phyloP scores from a whole-genome alignment of 192 early-diverging fungal species.

The Backusella mclennaniae region DNA sequence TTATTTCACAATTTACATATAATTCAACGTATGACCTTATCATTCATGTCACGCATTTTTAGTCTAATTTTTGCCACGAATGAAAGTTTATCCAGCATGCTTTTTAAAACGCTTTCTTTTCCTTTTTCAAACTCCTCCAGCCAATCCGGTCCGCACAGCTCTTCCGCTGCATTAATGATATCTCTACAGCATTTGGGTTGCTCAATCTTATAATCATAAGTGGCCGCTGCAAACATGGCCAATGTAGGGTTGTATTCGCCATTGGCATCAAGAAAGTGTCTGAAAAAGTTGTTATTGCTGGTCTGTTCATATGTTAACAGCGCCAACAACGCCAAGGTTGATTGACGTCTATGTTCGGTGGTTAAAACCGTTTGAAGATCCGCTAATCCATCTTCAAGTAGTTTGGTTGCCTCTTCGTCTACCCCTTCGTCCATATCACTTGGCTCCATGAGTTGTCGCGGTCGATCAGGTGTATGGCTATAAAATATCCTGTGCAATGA shows the following conservation, averaged over 20 bases:
- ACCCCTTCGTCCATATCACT: not conserved
- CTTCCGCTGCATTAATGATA: constrained; percentile 7
- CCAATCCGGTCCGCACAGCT: constrained; percentile 12
- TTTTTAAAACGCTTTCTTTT: not conserved
- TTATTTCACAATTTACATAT: not conserved
- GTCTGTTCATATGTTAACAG: not conserved
- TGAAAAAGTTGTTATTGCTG: not conserved
- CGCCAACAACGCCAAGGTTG: constrained; percentile 1
- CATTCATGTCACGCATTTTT: constrained; percentile 9
- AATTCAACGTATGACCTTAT: constrained; percentile 5
- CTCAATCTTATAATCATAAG: not conserved
- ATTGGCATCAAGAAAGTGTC: constrained; percentile 10
- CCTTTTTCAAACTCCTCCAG: constrained; percentile 13
- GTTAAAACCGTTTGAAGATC: constrained; percentile 16
- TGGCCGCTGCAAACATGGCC: constrained; percentile 12
- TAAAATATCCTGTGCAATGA: not conserved
- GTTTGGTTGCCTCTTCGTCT: constrained; percentile 11
- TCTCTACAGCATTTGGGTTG: constrained; percentile 7
- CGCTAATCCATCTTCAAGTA: constrained; percentile 9
- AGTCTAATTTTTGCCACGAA: constrained; percentile 17
- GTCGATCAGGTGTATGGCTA: not conserved
- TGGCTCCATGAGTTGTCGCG: not conserved
- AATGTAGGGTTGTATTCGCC: constrained; percentile 11
- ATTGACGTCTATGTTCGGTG: constrained; percentile 4
- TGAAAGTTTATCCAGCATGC: constrained; percentile 8